Evolutionary conservation across 2,329 filamentous ascomycete genomes (phyloP).

Genomic region (Pestalotiopsis sp.): DNA sequence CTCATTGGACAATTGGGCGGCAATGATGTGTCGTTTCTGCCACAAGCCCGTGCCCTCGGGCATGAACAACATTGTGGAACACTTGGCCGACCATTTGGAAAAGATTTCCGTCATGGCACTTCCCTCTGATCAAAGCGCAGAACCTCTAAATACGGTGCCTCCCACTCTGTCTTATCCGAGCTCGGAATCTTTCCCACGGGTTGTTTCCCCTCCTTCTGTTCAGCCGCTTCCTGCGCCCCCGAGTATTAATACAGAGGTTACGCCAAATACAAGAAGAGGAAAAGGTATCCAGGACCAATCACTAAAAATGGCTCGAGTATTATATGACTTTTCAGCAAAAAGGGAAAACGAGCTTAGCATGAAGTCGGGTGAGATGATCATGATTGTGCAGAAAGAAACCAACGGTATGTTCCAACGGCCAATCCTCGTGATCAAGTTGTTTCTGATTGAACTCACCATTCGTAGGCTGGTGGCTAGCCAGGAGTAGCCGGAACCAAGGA

Average conservation of each 20-base stretch:
- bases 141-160: not conserved
- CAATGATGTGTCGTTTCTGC: not conserved
- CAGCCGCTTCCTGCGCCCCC: not conserved
- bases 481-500: not conserved
- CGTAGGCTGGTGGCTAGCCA: not conserved
- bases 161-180: no score
- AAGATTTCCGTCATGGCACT: not conserved
- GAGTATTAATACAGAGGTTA: not conserved
- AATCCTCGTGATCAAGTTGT: not conserved
- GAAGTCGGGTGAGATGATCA: not conserved
- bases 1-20: not conserved
- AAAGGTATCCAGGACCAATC: not conserved
- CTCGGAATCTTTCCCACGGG: no score
- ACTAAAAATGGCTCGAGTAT: not conserved
- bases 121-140: not conserved
- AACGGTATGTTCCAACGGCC: not conserved
- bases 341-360: not conserved
- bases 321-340: not conserved
- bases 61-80: not conserved
- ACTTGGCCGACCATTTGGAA: not conserved
- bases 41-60: not conserved
- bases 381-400: not conserved
- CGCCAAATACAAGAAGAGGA: not conserved
- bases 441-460: not conserved
- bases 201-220: no score